A percentile compares a stretch with the other conserved stretches of the same genome.
These are phyloP conservation scores for Verticillium tricorpus DNA, from an alignment of 2,329 filamentous ascomycete genomes.

Conservation along the genomic window DNA sequence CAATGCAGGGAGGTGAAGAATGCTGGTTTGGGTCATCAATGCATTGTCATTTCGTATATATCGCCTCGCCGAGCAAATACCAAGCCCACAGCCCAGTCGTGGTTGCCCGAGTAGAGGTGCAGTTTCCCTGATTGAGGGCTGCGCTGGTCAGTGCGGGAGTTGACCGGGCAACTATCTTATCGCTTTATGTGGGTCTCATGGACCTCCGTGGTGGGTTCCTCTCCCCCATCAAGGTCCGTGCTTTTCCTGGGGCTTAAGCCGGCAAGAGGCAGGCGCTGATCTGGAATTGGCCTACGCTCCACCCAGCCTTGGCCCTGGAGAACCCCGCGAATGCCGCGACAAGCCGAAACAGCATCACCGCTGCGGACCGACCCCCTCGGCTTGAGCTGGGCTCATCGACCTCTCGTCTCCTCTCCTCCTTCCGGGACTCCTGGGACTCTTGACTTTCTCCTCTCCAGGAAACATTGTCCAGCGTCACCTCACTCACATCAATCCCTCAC, in stretches of 20 bases:
- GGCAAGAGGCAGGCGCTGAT: not conserved
- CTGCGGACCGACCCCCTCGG: conserved; percentile 9
- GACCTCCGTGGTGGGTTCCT: not conserved
- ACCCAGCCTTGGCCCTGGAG: not conserved
- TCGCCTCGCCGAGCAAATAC: conserved; percentile 8
- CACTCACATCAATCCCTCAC: not conserved
- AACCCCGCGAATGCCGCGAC: conserved; percentile 15
- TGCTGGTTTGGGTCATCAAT: conserved; percentile 4
- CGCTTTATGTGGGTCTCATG: conserved; percentile 9
- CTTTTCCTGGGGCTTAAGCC: not conserved
- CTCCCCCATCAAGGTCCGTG: too few relatives aligned
- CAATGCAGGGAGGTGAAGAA: not conserved
- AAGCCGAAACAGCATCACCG: conserved; percentile 17
- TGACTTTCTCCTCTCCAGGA: not conserved
- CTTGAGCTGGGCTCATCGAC: not conserved
- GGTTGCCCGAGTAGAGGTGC: not conserved
- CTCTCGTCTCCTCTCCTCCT: not conserved
- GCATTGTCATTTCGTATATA: not conserved
- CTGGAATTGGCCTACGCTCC: not conserved
- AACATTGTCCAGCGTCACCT: conserved; percentile 2
- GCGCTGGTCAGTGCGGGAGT: conserved; percentile 16
- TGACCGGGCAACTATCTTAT: conserved; percentile 38
- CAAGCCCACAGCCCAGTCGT: conserved; percentile 2
- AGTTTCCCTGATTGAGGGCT: not conserved
- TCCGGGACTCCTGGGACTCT: not conserved